Conservation (phyloP, 1,284 basidiomycete species). For the Malassezia globosa region DNA sequence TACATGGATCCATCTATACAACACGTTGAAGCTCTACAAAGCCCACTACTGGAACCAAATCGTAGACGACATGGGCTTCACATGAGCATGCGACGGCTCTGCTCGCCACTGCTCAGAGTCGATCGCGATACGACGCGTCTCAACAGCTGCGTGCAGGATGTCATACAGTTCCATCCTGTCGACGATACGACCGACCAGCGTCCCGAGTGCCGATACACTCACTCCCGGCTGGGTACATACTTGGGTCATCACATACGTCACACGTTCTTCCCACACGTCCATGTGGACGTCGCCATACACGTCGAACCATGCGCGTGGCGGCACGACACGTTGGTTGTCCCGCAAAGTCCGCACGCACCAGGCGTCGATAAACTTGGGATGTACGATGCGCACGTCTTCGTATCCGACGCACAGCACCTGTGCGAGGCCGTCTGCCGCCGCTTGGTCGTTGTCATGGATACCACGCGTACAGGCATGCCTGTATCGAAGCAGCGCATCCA, state of each 20-base stretch:
- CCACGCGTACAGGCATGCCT: too few relatives aligned
- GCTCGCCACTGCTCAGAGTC: background rate
- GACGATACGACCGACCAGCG: background rate
- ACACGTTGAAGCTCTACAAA: background rate
- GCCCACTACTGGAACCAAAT: background rate
- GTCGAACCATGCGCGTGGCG: conserved; percentile 11
- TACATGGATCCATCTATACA: too few relatives aligned
- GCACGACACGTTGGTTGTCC: background rate
- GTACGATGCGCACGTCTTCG: conserved; percentile 9
- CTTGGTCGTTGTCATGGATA: too few relatives aligned
- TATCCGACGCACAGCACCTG: conserved; percentile 5
- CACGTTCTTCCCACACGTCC: conserved; percentile 3
- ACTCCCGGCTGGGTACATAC: conserved; percentile 7
- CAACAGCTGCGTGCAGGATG: background rate
- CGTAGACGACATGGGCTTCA: background rate
- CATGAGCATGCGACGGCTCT: background rate
- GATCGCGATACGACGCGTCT: background rate
- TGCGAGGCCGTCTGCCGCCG: background rate
- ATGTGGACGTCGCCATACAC: background rate
- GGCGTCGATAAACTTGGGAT: background rate
- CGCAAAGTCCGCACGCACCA: conserved; percentile 2
- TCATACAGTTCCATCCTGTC: conserved; percentile 11
- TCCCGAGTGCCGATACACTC: conserved; percentile 1
- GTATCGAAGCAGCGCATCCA: too few relatives aligned
- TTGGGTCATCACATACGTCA: background rate